Evolutionary conservation across 768 basidiomycete species (phyloP), one percentile per base, ranked within the genome.

Genomic region (Calvatia gigantea): DNA sequence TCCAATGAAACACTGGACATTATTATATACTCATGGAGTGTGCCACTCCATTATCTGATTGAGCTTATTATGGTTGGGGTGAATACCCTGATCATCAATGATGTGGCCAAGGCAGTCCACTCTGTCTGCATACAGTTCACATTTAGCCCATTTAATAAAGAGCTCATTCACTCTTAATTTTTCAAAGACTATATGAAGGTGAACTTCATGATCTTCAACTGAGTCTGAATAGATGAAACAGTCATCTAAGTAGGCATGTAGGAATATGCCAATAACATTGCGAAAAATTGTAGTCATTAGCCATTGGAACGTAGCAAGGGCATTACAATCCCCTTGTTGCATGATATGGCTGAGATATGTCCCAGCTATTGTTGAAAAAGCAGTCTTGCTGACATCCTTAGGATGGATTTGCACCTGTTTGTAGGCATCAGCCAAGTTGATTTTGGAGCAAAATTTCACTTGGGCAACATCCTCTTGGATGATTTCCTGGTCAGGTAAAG

Each of bases 301-400:
- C 0, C 68, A 35, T 51, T 82, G 79, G 51, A 77, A 82, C 0
- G 77, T 82, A 0, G 74, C 64, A 0, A 74, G 76, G 0, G 73
- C 71, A 57, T 81, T 80, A 43, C 73, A 75, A 49, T 81, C 71
- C 0, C 75, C 76, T 39, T 74, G 71, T 53, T 75, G 79, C 69
- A 76, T 72, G n/a, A n/a, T 1, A 74, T 71, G 2, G 62, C 54
- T 2, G 75, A 73, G 1, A 72, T 46, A 32, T 60, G 64, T 27
- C 61, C 66, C 0, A 61, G n/a, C n/a, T n/a, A n/a, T n/a, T n/a
- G n/a, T n/a, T n/a, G n/a, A n/a, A n/a, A n/a, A n/a, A n/a, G n/a
- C n/a, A n/a, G n/a, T n/a, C n/a, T n/a, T n/a, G n/a, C n/a, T n/a
- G n/a, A n/a, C n/a, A n/a, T n/a, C n/a, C n/a, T n/a, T n/a, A n/a